Base-by-base conservation (phyloP, 1,284 basidiomycete genomes). In the Puccinia polysora region DNA sequence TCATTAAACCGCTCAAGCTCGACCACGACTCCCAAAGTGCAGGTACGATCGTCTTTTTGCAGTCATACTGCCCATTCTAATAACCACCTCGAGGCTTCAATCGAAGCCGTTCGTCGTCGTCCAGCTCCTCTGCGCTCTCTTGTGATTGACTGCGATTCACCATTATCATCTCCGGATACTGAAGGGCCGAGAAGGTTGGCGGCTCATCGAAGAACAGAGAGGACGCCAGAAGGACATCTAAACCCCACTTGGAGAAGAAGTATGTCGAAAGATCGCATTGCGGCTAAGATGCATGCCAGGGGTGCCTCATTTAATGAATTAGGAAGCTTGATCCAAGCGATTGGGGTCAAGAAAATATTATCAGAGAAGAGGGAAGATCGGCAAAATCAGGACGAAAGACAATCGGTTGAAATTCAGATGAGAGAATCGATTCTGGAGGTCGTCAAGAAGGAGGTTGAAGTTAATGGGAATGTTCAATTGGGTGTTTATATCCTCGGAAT, bases 401-500 rank as follows among this genome's bases (percentile, higher is more conserved):
- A 45, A 40, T 47, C 55, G 14, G 55, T 68, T 10, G 55, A 68
- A 47, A 49, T 47, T 20, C 52, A 56, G 38, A 58, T 68, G 65
- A 68, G 55, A 68, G 65, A 68, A 58, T 56, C 65, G 40, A 68
- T 68, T 12, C 23, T 68, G n/a, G 47, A 47, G n/a, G 25, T 47
- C 25, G n/a, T 68, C 7, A 45, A 58, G 47, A 36, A 45, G 15
- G 52, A 68, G 14, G 55, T 68, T n/a, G 65, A 68, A 36, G 4
- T 56, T 1, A 58, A 68, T 43, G 65, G 53, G 34, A 68, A 68
- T 49, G 30, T 58, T 45, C 65, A 68, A 23, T 47, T 68, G 34
- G 65, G 65, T 23, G 38, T 68, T 23, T 56, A 56, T 34, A 8
- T 68, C n/a, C 32, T 68, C 18, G 55, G 65, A 34, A 40, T 68